Percentiles rank a stretch among this genome's conserved stretches.
Evolutionary conservation across 208 protist species (phyloP).

Genomic region (Leishmania major): DNA sequence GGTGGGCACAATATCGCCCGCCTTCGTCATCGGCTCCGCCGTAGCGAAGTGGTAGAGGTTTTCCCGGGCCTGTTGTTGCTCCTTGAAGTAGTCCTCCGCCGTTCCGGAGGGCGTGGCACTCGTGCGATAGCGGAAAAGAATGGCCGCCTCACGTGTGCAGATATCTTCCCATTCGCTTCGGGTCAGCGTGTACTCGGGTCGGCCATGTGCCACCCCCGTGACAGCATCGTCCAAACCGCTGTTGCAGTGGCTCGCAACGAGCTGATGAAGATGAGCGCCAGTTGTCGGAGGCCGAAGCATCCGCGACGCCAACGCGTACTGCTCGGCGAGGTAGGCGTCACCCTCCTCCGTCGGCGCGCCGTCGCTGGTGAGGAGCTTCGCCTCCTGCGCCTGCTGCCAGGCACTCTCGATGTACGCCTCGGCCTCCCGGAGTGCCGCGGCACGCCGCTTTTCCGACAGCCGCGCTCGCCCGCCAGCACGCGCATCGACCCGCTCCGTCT

Average conservation of each 20-base stretch:
- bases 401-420: conserved; percentile 77
- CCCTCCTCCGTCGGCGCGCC: conserved; percentile 52
- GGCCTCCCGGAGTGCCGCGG: conserved; percentile 49
- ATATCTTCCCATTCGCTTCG: conserved; percentile 43
- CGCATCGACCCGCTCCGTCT: background rate
- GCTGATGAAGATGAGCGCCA: conserved; percentile 27
- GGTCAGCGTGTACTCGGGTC: conserved; percentile 5
- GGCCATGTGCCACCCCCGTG: background rate
- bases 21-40: conserved; percentile 10
- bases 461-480: conserved; percentile 29
- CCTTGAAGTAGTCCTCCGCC: conserved; percentile 30
- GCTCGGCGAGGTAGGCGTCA: conserved; percentile 69
- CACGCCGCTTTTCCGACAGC: conserved; percentile 49
- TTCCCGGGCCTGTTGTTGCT: conserved; percentile 25
- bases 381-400: conserved; percentile 64
- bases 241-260: conserved; percentile 37
- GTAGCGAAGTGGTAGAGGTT: conserved; percentile 35
- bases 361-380: conserved; percentile 36
- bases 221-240: background rate
- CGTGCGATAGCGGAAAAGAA: conserved; percentile 46
- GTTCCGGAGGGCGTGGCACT: conserved; percentile 6
- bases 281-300: conserved; percentile 42
- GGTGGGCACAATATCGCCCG: conserved; percentile 30
- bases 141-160: conserved; percentile 50
- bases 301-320: conserved; percentile 56